Evolutionary conservation across 129 eudicot genomes (phyloP), one percentile per base, ranked within the genome.

Genomic region (Centella asiatica): DNA sequence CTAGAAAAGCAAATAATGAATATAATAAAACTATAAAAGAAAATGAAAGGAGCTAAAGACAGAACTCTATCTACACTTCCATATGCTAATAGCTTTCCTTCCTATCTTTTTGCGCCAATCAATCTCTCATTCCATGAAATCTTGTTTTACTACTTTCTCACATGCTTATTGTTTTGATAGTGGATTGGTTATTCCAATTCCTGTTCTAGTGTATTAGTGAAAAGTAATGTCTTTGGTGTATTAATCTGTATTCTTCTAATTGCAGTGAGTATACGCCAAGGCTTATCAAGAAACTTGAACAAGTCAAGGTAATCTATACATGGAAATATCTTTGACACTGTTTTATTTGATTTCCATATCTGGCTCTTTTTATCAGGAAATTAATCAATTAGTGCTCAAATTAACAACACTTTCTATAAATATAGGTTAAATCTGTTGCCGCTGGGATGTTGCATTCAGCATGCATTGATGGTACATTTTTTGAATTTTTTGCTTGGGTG

Each of bases 361-460:
- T 13, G 10, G 57, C 23, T 42, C 32, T 51, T 10, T 24, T 25
- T 19, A 22, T 8, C n/a, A 58, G n/a, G 32, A 19, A 33, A 5
- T 26, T 66, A 14, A 33, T 44, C 14, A 7, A 19, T 53, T 67
- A 22, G 11, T 39, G 26, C 22, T 54, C 36, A n/a, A 9, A 64
- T 28, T 50, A 47, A n/a, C 52, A n/a, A 59, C 49, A 45, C 37
- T 72, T 53, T 46, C 63, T 55, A 57, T 33, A 33, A 68, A 51
- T 23, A 23, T 63, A 92, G 99, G 77, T 87, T 49, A 87, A 78
- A 75, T 63, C 79, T 72, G 70, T 78, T 44, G 84, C 99, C 72
- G 96, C 96, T 65, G 96, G 99, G 78, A 75, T 92, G 99, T 45
- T 87, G 77, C 99, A 92, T 75, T 77, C 99, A 56, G 99, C 86